A percentile compares a stretch with the other conserved stretches of the same genome.
These are phyloP conservation scores for Picochlorum sp. DNA, from an alignment of 139 green algal species.

Conservation along the genomic window DNA sequence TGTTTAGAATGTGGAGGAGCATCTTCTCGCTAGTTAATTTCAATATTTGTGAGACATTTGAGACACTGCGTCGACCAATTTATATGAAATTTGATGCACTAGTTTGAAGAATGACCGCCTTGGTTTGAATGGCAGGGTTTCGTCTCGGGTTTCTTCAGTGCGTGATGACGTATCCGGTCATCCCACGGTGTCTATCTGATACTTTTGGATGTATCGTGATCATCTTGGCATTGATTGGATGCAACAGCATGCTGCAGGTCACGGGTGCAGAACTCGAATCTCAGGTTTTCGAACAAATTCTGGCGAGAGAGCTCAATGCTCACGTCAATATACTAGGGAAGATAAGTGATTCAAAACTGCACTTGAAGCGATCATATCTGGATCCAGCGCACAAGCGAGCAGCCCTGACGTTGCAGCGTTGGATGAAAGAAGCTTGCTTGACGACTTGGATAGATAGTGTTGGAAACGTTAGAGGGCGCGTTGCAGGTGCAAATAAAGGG, in stretches of 20 bases:
- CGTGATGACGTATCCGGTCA: too few species aligned
- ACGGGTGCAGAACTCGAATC: background rate
- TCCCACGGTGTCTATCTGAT: too few species aligned
- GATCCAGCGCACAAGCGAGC: conserved; percentile 52
- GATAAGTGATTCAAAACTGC: conserved; percentile 48
- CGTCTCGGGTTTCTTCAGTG: too few species aligned
- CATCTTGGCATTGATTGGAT: too few species aligned
- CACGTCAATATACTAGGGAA: conserved; percentile 44
- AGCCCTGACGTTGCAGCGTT: conserved; percentile 35
- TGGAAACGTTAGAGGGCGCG: conserved; percentile 72
- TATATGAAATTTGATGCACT: too few species aligned
- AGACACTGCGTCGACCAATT: too few species aligned
- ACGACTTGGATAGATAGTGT: conserved; percentile 56
- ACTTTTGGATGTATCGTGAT: too few species aligned
- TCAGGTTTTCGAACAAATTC: conserved; percentile 11
- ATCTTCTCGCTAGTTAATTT: too few species aligned
- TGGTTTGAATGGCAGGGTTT: too few species aligned
- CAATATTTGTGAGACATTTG: too few species aligned
- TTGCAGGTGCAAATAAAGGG: conserved; percentile 3
- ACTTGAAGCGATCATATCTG: conserved; percentile 56
- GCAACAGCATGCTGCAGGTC: background rate
- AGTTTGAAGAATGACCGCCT: too few species aligned
- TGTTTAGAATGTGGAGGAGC: too few species aligned
- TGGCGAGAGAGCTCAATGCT: conserved; percentile 48
- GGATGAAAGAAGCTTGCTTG: conserved; percentile 73